Base-by-base conservation (phyloP, 2,329 filamentous ascomycete species). In the Blumeria hordei region DNA sequence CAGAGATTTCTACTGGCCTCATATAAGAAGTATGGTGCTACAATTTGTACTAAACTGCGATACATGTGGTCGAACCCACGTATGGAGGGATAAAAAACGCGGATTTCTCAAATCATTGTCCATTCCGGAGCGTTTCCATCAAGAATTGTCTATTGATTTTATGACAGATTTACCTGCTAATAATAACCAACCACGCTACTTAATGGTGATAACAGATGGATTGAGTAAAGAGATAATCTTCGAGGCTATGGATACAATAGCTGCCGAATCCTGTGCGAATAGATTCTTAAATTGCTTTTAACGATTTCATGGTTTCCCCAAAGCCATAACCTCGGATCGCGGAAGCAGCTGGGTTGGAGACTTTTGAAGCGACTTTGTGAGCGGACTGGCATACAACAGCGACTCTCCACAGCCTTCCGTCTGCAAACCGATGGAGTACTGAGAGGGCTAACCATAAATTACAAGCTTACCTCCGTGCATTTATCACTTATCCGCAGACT, bases 401-500 rank as follows among this genome's bases (percentile, higher is more conserved):
- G n/a, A n/a, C n/a, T 28, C 2, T 34, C 18, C 2, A 50, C 45
- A 32, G 10, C 45, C 3, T 45, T 45, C 21, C 41, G 21, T 45
- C 41, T 18, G n/a, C 41, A 45, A 16, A 45, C 41, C 21, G n/a
- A 45, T 45, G 41, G 41, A 3, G 3, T 18, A 50, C 45, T 10
- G 45, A 50, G 18, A 18, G 10, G 11, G 45, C 45, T 3, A 50
- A 50, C n/a, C 45, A 50, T 14, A 28, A 50, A n/a, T 10, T 50
- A 3, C 45, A 50, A 33, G 45, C 45, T 12, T 50, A 50, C 21
- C 45, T 50, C 2, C 45, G 10, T 0, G 45, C 18, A n/a, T 50
- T 50, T 64, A 2, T 79, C 84, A 11, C 86, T 76, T 59, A 82
- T 87, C 68, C 66, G 95, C 11, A 70, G 95, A 6, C 67, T 98